Base-by-base conservation (phyloP, 441 rosid genomes). In the Gossypium davidsonii region DNA sequence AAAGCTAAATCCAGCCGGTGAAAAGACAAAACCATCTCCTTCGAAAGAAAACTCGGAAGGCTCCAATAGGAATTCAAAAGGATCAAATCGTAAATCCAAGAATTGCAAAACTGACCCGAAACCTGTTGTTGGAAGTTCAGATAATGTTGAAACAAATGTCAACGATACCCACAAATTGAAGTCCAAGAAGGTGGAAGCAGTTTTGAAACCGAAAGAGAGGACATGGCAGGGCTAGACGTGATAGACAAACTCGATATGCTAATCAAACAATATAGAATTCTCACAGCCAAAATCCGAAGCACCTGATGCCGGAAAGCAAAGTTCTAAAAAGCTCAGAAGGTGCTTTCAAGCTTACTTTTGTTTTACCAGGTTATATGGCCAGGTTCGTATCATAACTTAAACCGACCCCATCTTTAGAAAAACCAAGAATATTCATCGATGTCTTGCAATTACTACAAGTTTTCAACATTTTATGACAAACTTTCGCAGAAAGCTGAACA, bases 201-300 rank as follows among this genome's bases (percentile, higher is more conserved):
- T 9, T 37, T 69, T 21, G 39, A 68, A 15, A 70, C 72, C 46
- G 3, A 76, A 77, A 64, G 88, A 86, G 83, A 83, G 91, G 81
- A 85, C 74, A 75, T 60, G 58, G 9, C 75, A 17, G 90, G 87
- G 31, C 66, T 75, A 60, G 96, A 91, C 14, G 85, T 67, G 6
- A 80, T 75, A 2, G 97, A 91, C 81, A 86, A 85, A 73, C 92
- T 91, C 1, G 98, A 94, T 79, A 48, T 79, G 82, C 76, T 91
- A 83, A 87, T 91, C 7, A 89, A 91, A 76, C 86, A 80, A 72
- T 91, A 94, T 81, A 86, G 72, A 63, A 80, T 92, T 87, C 81
- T 77, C 93, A 0, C 88, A 79, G 76, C 88, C 56, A 25, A 81
- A 75, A 70, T 82, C 87, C 55, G 78, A 83, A 71, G 85, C 80